These are phyloP conservation scores for Tetrahymena malaccensis DNA, from an alignment of 73 alveolate species.

Conservation along the genomic window DNA sequence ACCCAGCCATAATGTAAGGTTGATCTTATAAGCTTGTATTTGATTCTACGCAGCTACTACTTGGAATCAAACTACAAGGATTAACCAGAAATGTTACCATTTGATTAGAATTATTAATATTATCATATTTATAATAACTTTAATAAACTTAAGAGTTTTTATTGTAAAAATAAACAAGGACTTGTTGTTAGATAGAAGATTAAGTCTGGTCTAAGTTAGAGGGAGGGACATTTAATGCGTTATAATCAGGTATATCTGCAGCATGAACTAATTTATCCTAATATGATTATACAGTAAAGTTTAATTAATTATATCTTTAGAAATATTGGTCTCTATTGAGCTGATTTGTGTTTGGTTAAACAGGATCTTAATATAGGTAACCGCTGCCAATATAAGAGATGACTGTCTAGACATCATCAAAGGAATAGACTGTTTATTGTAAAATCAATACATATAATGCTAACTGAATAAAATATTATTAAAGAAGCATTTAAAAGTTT, in stretches of 20 bases:
- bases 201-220: not conserved
- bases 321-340: not conserved
- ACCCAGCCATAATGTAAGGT: conserved; percentile 4
- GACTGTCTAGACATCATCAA: not conserved
- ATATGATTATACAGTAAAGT: not conserved
- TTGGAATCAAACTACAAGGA: conserved; percentile 21
- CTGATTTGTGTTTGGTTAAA: not conserved
- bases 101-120: not conserved
- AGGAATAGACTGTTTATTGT: not conserved
- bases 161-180: not conserved
- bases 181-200: not conserved
- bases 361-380: not conserved
- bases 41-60: conserved; percentile 28
- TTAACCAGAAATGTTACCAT: not conserved
- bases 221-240: not conserved
- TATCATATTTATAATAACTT: not conserved
- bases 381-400: not conserved
- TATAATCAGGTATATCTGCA: not conserved
- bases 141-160: not conserved
- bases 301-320: not conserved
- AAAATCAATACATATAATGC: not conserved
- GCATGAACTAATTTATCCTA: not conserved
- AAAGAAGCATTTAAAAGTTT: not conserved
- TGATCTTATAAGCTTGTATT: conserved; percentile 24
- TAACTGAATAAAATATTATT: not conserved